These are phyloP conservation scores for Juglanconis juglandina DNA, from an alignment of 2,329 filamentous ascomycete species.

Conservation along the genomic window DNA sequence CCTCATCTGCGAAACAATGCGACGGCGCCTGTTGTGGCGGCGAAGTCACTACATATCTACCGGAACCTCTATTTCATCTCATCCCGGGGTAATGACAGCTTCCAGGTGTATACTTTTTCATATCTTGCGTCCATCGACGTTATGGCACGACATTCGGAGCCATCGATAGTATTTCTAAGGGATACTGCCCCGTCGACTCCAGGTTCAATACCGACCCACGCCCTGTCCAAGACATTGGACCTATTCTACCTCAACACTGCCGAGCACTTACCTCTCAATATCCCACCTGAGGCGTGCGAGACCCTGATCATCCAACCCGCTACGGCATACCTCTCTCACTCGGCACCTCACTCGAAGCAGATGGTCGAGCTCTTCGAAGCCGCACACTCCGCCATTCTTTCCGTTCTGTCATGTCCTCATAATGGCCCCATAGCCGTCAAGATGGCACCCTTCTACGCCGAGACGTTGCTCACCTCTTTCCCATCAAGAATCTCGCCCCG, in stretches of 20 bases:
- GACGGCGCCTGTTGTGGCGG: slow-evolving; percentile 61
- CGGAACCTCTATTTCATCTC: slow-evolving; percentile 81
- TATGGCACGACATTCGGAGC: slow-evolving; percentile 65
- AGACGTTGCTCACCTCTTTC: slow-evolving; percentile 76
- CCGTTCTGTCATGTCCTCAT: slow-evolving; percentile 75
- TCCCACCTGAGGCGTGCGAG: slow-evolving; percentile 67
- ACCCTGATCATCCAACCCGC: slow-evolving; percentile 71
- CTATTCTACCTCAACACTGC: slow-evolving; percentile 85
- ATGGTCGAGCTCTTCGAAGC: slow-evolving; percentile 73
- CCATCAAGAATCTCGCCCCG: slow-evolving; percentile 73
- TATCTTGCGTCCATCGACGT: slow-evolving; percentile 81
- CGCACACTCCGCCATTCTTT: slow-evolving; percentile 77
- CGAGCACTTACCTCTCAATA: slow-evolving; percentile 73
- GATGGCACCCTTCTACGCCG: slow-evolving; percentile 79
- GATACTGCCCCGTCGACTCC: slow-evolving; percentile 50
- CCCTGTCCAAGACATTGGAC: slow-evolving; percentile 70
- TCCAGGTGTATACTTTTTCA: slow-evolving; percentile 81
- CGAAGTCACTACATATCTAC: slow-evolving; percentile 69
- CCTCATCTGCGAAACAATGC: slow-evolving; percentile 40
- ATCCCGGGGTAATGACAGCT: slow-evolving; percentile 67
- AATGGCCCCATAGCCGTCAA: slow-evolving; percentile 68
- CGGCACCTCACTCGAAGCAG: slow-evolving; percentile 40
- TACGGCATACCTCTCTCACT: slow-evolving; percentile 63
- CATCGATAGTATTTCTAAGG: slow-evolving; percentile 64
- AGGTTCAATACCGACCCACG: slow-evolving; percentile 57